Evolutionary conservation across 345 rosid species (phyloP), one percentile per base, ranked within the genome.

Genomic region (Punica granatum): DNA sequence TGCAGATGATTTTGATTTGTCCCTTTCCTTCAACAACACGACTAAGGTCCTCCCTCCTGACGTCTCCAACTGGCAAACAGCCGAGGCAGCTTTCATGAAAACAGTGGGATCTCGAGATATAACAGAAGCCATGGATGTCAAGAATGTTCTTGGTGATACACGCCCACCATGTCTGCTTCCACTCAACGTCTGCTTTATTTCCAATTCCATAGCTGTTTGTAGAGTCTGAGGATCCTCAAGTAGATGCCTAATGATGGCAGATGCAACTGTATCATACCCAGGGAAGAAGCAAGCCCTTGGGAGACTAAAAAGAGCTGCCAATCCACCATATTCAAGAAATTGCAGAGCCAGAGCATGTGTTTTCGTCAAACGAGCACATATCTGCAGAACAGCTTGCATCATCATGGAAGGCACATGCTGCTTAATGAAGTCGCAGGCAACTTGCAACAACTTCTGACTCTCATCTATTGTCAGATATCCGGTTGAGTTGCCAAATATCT

Each of bases 221-320:
- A 93, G 83, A 34, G 96, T 93, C 75, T 87, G 98, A 68, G 98
- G 94, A 79, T 93, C 98, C 81, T 93, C 98, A 69, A 93, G 85
- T 58, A 93, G 96, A 84, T 93, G 98, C 9, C 96, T 80, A 26
- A 90, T 78, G 41, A 93, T 90, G 61, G 85, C 83, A 78, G 97
- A 87, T 69, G 89, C 89, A 79, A 93, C 97, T 67, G 86, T 85
- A 67, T 93, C 94, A 82, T 88, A 93, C 58, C 92, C 97, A 49
- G 96, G 92, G 81, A 90, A 93, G 74, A 87, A 87, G 69, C 96
- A 89, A 69, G 84, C 80, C 71, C 83, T 83, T 53, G 96, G 97
- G 74, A 90, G 92, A 81, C 75, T 84, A 72, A 93, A 87, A 59
- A 93, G 92, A 53, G 91, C 83, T 56, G 82, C 76, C 75, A 93